These are phyloP conservation scores for Flaveria linearis DNA, from an alignment of 129 eudicot genomes.

Conservation along the genomic window DNA sequence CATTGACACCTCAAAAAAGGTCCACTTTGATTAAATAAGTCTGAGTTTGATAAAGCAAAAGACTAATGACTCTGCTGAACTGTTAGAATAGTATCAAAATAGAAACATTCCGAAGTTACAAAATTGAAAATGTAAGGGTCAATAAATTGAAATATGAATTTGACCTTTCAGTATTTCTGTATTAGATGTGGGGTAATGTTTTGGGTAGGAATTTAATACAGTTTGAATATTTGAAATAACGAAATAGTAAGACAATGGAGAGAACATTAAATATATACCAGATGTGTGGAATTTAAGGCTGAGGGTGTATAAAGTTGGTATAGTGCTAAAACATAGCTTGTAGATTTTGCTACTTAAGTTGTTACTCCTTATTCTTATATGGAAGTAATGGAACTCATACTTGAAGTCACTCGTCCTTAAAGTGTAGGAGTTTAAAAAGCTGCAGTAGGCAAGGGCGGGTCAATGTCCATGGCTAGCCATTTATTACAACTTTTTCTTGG, in stretches of 20 bases:
- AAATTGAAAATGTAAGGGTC: conserved; percentile 1
- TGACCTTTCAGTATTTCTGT: neutral
- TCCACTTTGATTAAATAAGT: neutral
- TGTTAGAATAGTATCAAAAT: neutral
- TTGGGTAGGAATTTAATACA: neutral
- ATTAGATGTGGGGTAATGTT: neutral
- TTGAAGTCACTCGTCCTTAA: neutral
- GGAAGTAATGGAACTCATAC: conserved; percentile 1
- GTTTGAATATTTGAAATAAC: neutral
- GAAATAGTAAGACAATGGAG: neutral
- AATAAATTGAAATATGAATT: neutral
- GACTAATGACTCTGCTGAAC: neutral
- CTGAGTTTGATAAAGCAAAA: conserved; percentile 21
- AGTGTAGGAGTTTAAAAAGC: neutral
- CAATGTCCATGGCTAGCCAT: neutral
- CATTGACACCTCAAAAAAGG: conserved; percentile 8
- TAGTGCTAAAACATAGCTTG: conserved; percentile 3
- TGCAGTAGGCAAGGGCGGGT: conserved; percentile 9
- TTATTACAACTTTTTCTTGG: neutral
- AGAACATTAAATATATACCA: neutral
- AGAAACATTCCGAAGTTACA: neutral
- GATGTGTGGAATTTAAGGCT: conserved; percentile 8
- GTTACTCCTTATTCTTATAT: neutral
- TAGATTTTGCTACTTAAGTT: neutral
- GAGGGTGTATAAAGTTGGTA: neutral